These are phyloP conservation scores for Aspergillus indologenus DNA, from an alignment of 495 filamentous ascomycete species.

Conservation along the genomic window DNA sequence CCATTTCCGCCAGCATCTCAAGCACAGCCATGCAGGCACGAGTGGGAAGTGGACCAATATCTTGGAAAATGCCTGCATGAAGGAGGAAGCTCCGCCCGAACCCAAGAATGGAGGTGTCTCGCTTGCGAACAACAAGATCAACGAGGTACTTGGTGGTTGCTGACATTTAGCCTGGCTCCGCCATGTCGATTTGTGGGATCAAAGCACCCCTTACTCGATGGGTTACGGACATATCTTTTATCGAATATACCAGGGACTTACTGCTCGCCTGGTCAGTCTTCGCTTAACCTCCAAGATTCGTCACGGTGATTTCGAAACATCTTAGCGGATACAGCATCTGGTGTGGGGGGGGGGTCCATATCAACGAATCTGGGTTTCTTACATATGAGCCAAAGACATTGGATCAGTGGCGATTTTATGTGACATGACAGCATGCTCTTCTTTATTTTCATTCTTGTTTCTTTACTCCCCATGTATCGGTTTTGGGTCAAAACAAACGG, in stretches of 20 bases:
- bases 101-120: conserved; percentile 25
- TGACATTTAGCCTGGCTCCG: conserved; percentile 18
- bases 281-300: not conserved
- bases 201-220: not conserved
- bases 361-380: not conserved
- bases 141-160: conserved; percentile 33
- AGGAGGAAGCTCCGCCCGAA: conserved; percentile 67
- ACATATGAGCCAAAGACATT: not conserved
- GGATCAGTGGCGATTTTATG: conserved; percentile 8
- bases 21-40: conserved; percentile 94
- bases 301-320: not conserved
- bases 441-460: conserved; percentile 6
- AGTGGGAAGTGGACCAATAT: conserved; percentile 99
- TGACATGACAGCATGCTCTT: conserved; percentile 15
- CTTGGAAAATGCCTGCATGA: conserved; percentile 95
- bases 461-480: not conserved
- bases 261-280: not conserved
- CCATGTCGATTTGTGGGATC: not conserved
- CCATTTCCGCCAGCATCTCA: conserved; percentile 96
- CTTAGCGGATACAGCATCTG: not conserved
- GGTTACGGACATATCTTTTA: not conserved
- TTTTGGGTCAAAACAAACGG: not conserved
- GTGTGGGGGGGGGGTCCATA: not conserved
- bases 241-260: not conserved
- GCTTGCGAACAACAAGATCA: conserved; percentile 36